These are phyloP conservation scores for Amyloporia xantha DNA, from an alignment of 768 basidiomycete genomes.

Conservation along the genomic window DNA sequence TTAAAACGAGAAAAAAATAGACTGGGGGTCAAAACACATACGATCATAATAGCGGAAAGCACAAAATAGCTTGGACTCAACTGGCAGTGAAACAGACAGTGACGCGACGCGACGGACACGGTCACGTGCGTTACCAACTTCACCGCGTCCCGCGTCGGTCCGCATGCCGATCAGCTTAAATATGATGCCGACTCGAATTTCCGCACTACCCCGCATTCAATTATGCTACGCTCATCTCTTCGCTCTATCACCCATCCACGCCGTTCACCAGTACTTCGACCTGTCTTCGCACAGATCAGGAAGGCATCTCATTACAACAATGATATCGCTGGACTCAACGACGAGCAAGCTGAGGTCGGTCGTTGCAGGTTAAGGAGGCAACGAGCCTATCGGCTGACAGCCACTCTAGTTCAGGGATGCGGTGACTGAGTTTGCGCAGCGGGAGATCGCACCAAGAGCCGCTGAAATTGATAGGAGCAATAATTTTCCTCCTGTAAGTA, in stretches of 20 bases:
- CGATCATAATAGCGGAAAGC: too few relatives aligned
- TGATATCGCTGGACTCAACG: slow-evolving; percentile 69
- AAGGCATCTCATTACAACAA: slow-evolving; percentile 60
- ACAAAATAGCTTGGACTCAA: too few relatives aligned
- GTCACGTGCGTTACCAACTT: too few relatives aligned
- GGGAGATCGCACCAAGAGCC: slow-evolving; percentile 81
- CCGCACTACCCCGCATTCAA: too few relatives aligned
- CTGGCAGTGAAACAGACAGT: too few relatives aligned
- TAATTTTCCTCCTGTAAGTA: slow-evolving; percentile 64
- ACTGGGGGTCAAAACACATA: too few relatives aligned
- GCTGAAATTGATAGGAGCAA: slow-evolving; percentile 84
- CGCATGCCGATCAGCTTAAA: too few relatives aligned
- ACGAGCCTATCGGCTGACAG: slow-evolving; percentile 59
- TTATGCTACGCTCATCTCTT: too few relatives aligned
- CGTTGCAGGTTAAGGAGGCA: slow-evolving; percentile 75
- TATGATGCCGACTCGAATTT: too few relatives aligned
- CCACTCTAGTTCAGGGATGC: slow-evolving; percentile 70
- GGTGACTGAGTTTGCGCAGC: slow-evolving; percentile 71
- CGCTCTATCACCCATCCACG: neutral
- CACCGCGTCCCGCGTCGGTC: too few relatives aligned
- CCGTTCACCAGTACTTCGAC: neutral
- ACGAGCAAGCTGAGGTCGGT: slow-evolving; percentile 77
- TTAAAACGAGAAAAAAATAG: too few relatives aligned
- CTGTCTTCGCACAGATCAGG: slow-evolving; percentile 9
- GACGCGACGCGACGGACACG: too few relatives aligned